Conservation (phyloP, 2,329 filamentous ascomycete genomes). For the Monascus ruber region DNA sequence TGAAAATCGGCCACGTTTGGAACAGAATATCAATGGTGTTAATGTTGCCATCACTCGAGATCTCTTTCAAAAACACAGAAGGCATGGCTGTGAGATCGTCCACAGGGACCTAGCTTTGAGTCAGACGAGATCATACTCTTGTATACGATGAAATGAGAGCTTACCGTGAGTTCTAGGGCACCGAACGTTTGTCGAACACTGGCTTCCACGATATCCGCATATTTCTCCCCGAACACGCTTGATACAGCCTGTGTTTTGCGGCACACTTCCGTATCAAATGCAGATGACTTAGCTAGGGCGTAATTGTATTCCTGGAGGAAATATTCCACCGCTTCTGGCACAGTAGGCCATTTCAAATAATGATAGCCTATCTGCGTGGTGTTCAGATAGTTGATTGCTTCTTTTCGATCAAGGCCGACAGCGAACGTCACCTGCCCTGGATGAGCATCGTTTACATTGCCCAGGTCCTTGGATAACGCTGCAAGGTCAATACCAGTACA, state of each 20-base stretch:
- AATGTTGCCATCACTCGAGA: constrained; percentile 30
- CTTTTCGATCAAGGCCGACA: constrained; percentile 25
- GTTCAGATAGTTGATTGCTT: constrained; percentile 27
- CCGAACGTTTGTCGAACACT: constrained; percentile 30
- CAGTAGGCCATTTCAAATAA: constrained; percentile 17
- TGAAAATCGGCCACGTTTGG: constrained; percentile 29
- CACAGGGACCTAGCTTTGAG: neutral
- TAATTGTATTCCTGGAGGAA: constrained; percentile 27
- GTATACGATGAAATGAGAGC: constrained; percentile 10
- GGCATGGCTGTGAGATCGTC: constrained; percentile 2
- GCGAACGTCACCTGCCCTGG: constrained; percentile 24
- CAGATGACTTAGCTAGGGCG: constrained; percentile 19
- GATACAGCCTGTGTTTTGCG: constrained; percentile 9
- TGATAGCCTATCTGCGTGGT: constrained; percentile 24
- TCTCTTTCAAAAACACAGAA: constrained; percentile 29
- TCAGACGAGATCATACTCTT: too few relatives aligned
- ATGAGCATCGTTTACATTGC: constrained; percentile 9
- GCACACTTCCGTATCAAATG: constrained; percentile 15
- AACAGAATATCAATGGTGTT: constrained; percentile 33
- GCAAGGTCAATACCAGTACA: constrained; percentile 18
- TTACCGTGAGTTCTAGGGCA: constrained; percentile 26
- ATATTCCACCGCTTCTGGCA: constrained; percentile 17
- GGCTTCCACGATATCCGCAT: constrained; percentile 26
- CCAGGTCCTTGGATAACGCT: constrained; percentile 26
- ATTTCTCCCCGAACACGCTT: constrained; percentile 18